Evolutionary conservation across 345 rosid genomes (phyloP).

Genomic region (Populus euphratica): DNA sequence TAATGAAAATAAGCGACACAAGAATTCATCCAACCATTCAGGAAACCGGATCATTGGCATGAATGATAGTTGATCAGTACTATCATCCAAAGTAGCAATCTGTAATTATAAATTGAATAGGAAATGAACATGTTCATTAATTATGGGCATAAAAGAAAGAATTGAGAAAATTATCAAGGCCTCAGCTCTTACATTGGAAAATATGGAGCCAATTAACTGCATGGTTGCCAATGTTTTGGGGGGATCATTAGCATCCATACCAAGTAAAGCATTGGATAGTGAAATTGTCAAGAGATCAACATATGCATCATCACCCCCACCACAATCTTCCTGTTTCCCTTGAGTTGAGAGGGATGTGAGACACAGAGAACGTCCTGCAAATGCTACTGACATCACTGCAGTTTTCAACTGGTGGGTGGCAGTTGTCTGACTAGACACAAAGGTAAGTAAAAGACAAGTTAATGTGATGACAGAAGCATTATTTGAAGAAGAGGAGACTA

Average conservation of each 20-base stretch:
- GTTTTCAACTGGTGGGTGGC: conserved; percentile 99
- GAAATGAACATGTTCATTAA: neutral
- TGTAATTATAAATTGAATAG: conserved; percentile 27
- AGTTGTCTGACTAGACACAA: conserved; percentile 83
- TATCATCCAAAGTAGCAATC: conserved; percentile 84
- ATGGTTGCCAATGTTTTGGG: conserved; percentile 94
- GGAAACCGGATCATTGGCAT: conserved; percentile 78
- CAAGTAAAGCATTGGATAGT: conserved; percentile 88
- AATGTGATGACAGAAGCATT: conserved; percentile 25
- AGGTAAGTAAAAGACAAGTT: conserved; percentile 39
- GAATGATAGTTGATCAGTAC: conserved; percentile 53
- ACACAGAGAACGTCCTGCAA: conserved; percentile 86
- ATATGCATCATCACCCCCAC: conserved; percentile 40
- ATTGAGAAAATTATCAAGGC: neutral
- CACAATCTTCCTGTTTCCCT: conserved; percentile 49
- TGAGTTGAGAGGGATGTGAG: conserved; percentile 61
- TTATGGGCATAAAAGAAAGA: neutral
- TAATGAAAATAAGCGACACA: conserved; percentile 80
- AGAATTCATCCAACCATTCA: conserved; percentile 95
- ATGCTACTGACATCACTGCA: conserved; percentile 94
- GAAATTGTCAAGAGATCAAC: conserved; percentile 73
- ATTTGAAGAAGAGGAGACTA: conserved; percentile 7
- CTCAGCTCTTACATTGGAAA: conserved; percentile 79
- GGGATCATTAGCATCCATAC: conserved; percentile 99
- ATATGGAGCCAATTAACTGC: conserved; percentile 95